phyloP scores from a whole-genome alignment of 1,284 basidiomycete genomes.

The Marasmius oreades region DNA sequence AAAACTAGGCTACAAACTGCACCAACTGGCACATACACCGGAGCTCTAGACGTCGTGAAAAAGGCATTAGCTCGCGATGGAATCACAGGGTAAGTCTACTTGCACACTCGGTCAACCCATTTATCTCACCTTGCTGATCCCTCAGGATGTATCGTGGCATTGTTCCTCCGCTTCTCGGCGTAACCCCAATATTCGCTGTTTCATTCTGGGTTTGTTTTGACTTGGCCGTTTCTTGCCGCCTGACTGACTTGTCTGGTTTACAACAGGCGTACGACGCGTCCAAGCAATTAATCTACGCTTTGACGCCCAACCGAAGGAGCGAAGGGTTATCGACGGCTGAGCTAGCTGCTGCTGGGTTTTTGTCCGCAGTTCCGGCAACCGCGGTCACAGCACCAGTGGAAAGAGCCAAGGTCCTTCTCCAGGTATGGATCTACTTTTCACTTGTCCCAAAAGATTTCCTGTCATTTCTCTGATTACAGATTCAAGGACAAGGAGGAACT shows the following conservation, averaged over 20 bases:
- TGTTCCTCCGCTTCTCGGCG: conserved; percentile 92
- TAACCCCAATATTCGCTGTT: conserved; percentile 97
- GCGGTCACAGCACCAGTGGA: conserved; percentile 94
- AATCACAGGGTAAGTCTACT: conserved; percentile 65
- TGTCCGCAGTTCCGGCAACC: conserved; percentile 93
- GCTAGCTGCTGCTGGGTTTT: conserved; percentile 90
- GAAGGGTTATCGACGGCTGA: conserved; percentile 74
- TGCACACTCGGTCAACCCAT: background rate
- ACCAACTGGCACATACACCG: conserved; percentile 84
- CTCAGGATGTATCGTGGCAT: conserved; percentile 92
- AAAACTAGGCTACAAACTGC: conserved; percentile 98
- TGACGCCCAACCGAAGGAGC: conserved; percentile 67
- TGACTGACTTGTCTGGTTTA: background rate
- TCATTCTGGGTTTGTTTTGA: conserved; percentile 88
- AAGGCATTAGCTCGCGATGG: conserved; percentile 91
- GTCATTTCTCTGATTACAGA: conserved; percentile 39
- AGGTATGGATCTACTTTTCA: conserved; percentile 41
- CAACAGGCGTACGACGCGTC: conserved; percentile 89
- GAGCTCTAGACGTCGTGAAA: conserved; percentile 91
- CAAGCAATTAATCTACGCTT: conserved; percentile 80
- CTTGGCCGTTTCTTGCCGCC: conserved; percentile 2
- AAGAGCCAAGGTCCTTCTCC: conserved; percentile 94
- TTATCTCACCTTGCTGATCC: background rate
- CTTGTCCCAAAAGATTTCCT: background rate
- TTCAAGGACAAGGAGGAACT: conserved; percentile 83